A percentile compares a stretch with the other conserved stretches of the same genome.
phyloP scores from a whole-genome alignment of 2,329 filamentous ascomycete species.

The Stylonectria norvegica region DNA sequence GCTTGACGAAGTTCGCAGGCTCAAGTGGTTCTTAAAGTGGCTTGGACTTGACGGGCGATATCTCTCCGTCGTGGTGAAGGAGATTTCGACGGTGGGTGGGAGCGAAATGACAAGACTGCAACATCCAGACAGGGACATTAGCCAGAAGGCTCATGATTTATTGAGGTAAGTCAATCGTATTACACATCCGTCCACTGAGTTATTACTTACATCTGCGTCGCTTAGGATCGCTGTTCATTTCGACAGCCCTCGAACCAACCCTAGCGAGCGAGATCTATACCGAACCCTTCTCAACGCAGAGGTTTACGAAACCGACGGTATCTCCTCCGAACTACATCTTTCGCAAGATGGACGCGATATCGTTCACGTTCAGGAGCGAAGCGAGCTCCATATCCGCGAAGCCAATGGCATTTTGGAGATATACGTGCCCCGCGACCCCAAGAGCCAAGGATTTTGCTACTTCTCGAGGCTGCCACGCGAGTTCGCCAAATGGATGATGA shows the following conservation, averaged over 20 bases:
- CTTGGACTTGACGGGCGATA: conserved; percentile 28
- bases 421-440: conserved; percentile 30
- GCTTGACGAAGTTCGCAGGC: conserved; percentile 28
- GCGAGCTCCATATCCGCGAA: conserved; percentile 31
- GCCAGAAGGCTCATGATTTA: conserved; percentile 29
- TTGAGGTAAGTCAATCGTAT: conserved; percentile 26
- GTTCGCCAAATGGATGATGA: conserved; percentile 36
- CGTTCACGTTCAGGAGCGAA: conserved; percentile 14
- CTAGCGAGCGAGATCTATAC: conserved; percentile 10
- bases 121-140: conserved; percentile 25
- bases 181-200: neutral
- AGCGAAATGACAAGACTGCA: conserved; percentile 17
- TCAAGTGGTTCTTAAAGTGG: conserved; percentile 36
- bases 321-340: conserved; percentile 28
- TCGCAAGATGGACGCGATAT: conserved; percentile 23
- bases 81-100: conserved; percentile 29
- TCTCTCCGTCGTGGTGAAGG: conserved; percentile 32
- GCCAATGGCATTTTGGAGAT: conserved; percentile 18
- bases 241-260: conserved; percentile 14
- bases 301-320: conserved; percentile 30
- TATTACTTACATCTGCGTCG: too few relatives aligned
- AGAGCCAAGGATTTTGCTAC: conserved; percentile 29
- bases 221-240: conserved; percentile 24
- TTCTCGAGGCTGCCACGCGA: conserved; percentile 22
- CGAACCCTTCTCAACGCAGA: conserved; percentile 11